Evolutionary conservation across 129 eudicot genomes (phyloP), one percentile per base, ranked within the genome.

Genomic region (Calendula officinalis): DNA sequence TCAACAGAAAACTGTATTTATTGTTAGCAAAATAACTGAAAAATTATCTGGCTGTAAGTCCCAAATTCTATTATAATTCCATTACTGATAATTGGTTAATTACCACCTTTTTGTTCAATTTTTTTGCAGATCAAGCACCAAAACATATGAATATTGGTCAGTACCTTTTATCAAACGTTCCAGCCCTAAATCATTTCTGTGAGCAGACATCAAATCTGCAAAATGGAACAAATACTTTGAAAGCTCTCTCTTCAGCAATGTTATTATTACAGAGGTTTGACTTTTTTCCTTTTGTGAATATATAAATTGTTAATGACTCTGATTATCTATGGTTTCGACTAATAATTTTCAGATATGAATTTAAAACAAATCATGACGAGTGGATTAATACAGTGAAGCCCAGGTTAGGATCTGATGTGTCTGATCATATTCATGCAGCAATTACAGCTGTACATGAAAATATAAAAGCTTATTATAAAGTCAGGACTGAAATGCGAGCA

Each of bases 31-130:
- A 66, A 85, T 79, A 55, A 76, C 79, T 49, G 87, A 85, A 70
- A 83, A 80, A 62, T 74, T 87, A 64, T 81, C 90, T 71, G 95
- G 96, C 58, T 87, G 98, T 91, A 85, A 83, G 98, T 62, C 45
- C 17, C 5, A 51, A 16, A 22, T 69, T 15, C 5, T 33, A 54
- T 52, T 38, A 27, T 34, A 45, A 38, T 53, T 6, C 2, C 35
- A 34, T 14, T 36, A 52, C 7, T 65, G 1, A 72, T 34, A 15
- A 27, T 71, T 16, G 56, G 1, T 62, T 34, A 15, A 27, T 71
- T 16, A 64, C 38, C 27, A 12, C n/a, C 36, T 46, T 66, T 39
- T 66, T 33, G 15, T 54, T 60, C 64, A 40, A 39, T 45, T 8
- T 39, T 60, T 64, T 4, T 78, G 71, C 91, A 91, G 98, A 91